A percentile compares a stretch with the other conserved stretches of the same genome.
Conservation (phyloP, 2,329 filamentous ascomycete genomes). For the Neonectria sp. region DNA sequence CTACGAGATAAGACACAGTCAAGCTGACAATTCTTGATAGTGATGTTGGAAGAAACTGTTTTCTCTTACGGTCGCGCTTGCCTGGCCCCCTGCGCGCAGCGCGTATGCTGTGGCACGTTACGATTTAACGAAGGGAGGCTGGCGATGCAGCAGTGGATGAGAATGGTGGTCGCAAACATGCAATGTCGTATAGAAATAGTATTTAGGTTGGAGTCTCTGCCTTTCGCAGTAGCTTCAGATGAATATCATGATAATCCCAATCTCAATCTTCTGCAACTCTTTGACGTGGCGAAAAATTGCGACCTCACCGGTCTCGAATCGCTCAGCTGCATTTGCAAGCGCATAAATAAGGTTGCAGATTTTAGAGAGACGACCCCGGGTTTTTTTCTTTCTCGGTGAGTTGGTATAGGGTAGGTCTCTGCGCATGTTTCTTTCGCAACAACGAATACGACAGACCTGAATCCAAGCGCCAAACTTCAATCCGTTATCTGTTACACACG, state of each 20-base stretch:
- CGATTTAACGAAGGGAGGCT: not conserved
- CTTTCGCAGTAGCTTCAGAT: not conserved
- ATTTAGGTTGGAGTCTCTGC: not conserved
- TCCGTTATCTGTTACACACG: not conserved
- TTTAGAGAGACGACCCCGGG: not conserved
- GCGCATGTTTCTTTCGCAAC: not conserved
- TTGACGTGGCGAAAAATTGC: not conserved
- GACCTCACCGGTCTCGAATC: too few relatives aligned
- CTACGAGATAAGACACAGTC: conserved; percentile 34
- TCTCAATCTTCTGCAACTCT: not conserved
- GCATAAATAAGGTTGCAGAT: too few relatives aligned
- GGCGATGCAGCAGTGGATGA: not conserved
- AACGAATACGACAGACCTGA: not conserved
- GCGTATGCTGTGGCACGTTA: not conserved
- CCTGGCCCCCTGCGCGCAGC: not conserved
- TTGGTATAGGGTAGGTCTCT: not conserved
- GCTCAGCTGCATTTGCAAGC: too few relatives aligned
- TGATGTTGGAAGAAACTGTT: conserved; percentile 26
- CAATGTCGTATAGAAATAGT: not conserved
- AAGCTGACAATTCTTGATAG: conserved; percentile 44
- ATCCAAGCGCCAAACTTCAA: not conserved
- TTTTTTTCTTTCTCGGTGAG: not conserved
- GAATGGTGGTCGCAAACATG: not conserved
- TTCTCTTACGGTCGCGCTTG: not conserved
- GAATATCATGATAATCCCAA: not conserved